Evolutionary conservation across 768 basidiomycete genomes (phyloP).

Genomic region (Gyrodon lividus): DNA sequence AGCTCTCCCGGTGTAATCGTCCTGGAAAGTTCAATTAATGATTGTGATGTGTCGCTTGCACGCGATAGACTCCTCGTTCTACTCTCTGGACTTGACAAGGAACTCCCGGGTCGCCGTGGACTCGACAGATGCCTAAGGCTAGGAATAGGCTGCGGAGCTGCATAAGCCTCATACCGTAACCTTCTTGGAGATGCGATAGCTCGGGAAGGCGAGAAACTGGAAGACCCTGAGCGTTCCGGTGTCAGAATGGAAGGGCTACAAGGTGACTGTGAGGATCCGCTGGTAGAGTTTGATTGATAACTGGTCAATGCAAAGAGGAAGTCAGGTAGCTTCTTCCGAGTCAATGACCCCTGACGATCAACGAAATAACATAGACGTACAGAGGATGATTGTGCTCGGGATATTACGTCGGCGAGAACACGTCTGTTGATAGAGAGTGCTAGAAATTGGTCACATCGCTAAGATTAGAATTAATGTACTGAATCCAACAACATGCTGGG

Average conservation of each 20-base stretch:
- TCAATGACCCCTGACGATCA: slow-evolving; percentile 4
- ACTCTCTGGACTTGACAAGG: slow-evolving; percentile 35
- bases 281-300: slow-evolving; percentile 20
- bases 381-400: slow-evolving; percentile 51
- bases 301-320: slow-evolving; percentile 53
- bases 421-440: slow-evolving; percentile 44
- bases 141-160: slow-evolving; percentile 52
- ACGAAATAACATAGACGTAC: slow-evolving; percentile 37
- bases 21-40: slow-evolving; percentile 24
- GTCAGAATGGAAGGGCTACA: slow-evolving; percentile 2
- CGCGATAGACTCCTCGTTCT: slow-evolving; percentile 33
- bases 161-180: slow-evolving; percentile 72
- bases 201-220: slow-evolving; percentile 19
- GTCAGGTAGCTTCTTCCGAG: slow-evolving; percentile 60
- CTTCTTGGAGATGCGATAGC: slow-evolving; percentile 40
- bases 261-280: slow-evolving; percentile 8
- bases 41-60: slow-evolving; percentile 20
- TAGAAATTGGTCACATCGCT: slow-evolving; percentile 76
- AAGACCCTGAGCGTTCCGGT: slow-evolving; percentile 17
- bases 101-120: slow-evolving; percentile 32
- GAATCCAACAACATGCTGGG: background rate
- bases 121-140: slow-evolving; percentile 40
- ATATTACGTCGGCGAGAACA: slow-evolving; percentile 46
- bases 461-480: slow-evolving; percentile 9
- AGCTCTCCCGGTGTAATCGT: slow-evolving; percentile 34